These are phyloP conservation scores for Dipodascopsis uninucleata DNA, from an alignment of 805 yeast genomes.

Conservation along the genomic window DNA sequence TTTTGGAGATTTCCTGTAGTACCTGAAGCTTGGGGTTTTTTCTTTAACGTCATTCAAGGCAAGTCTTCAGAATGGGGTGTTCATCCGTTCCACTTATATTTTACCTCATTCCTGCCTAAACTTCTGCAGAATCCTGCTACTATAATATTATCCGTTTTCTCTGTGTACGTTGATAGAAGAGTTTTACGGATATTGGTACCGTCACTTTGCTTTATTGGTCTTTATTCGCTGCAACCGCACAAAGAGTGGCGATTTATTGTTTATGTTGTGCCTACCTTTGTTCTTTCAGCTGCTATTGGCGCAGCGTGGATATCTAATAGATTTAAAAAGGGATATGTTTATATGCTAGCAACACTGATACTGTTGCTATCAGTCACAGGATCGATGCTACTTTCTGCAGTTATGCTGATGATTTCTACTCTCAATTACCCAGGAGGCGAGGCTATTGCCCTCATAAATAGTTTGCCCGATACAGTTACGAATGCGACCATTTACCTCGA, in stretches of 20 bases:
- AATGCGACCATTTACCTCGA: slow-evolving; percentile 62
- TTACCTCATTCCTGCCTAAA: slow-evolving; percentile 50
- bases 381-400: slow-evolving; percentile 41
- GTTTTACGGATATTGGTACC: slow-evolving; percentile 43
- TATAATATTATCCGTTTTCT: slow-evolving; percentile 42
- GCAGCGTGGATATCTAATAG: slow-evolving; percentile 36
- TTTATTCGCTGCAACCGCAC: slow-evolving; percentile 80
- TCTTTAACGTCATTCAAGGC: slow-evolving; percentile 74
- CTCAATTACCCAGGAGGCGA: slow-evolving; percentile 87
- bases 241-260: slow-evolving; percentile 92
- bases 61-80: slow-evolving; percentile 77
- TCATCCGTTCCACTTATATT: slow-evolving; percentile 66
- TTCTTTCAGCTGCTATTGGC: slow-evolving; percentile 62
- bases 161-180: slow-evolving; percentile 40
- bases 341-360: slow-evolving; percentile 35
- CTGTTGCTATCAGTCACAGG: slow-evolving; percentile 7
- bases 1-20: slow-evolving; percentile 64
- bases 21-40: slow-evolving; percentile 73
- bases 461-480: slow-evolving; percentile 21
- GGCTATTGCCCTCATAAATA: slow-evolving; percentile 45
- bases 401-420: slow-evolving; percentile 61
- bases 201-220: slow-evolving; percentile 51
- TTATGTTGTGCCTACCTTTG: slow-evolving; percentile 67
- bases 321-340: not conserved
- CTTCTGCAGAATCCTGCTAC: slow-evolving; percentile 37